Base-by-base conservation (phyloP, 2,329 filamentous ascomycete species). In the Colletotrichum endophyticum region DNA sequence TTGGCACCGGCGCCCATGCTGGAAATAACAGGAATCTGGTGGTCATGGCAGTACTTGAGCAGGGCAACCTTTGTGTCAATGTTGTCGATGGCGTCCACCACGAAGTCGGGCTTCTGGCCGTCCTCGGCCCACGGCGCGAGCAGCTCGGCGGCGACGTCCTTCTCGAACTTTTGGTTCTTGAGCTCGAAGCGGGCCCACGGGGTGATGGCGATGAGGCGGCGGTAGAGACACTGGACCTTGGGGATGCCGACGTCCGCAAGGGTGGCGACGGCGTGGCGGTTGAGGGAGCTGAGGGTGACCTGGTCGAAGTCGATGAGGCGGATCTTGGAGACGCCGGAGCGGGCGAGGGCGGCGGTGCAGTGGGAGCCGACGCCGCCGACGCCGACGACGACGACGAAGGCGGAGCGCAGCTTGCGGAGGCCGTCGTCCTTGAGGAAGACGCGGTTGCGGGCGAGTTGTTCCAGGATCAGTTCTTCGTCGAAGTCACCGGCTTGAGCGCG, bases 41-140 rank as follows among this genome's bases (percentile, higher is more conserved):
- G 91, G 77, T 93, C 91, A 83, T 96, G 90, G 86, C 97, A 99
- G 86, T 98, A 98, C 81, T 95, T 93, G 56, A 99, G 89, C 71
- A 99, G 87, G 22, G 94, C 94, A 5, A 99, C 96, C 87, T 99
- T 99, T 70, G 95, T 98, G 68, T 98, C 95, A 78, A 99, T 99
- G 83, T 99, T 99, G 85, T 99, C 97, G 79, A 99, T 99, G 27
- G 96, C 98, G 85, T 99, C 97, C 44, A 99, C 92, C n/a, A 99
- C 92, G 81, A 94, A 99, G 80, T 96, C 94, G 2, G 96, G 96
- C 80, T 89, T 89, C 82, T 90, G 91, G 19, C 88, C 92, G 7
- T 85, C 88, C 57, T 86, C 87, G 32, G 87, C 85, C 93, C 95
- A 96, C 0, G 91, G 88, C 0, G 87, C 91, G 57, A 99, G 87